Base-by-base conservation (phyloP, 768 basidiomycete species). In the Sporobolomyces pararoseus region DNA sequence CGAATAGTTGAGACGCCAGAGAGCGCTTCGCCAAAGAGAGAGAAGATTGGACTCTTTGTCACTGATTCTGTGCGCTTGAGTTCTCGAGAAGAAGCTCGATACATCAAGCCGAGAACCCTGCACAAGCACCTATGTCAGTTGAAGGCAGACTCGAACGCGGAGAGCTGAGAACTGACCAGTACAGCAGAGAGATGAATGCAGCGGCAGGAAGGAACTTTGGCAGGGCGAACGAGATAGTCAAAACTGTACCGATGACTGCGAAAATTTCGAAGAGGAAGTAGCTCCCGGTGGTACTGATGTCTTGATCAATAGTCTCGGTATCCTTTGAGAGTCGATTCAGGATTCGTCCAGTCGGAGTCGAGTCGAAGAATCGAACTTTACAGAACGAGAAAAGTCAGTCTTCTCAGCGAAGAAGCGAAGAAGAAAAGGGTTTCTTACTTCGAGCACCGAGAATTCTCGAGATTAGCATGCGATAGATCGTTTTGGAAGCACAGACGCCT, bases 1-100 rank as follows among this genome's bases (percentile, higher is more conserved):
- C 82, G 72, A 42, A 82, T 80, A 2, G 80, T 80, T 10, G 80
- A 77, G 73, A 81, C 79, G 23, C 81, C 81, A 13, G 78, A 76
- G 10, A 81, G 74, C 2, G 77, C 77, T 58, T 82, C 81, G 31
- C 79, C 79, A 57, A 81, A 81, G 32, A 76, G 68, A 46, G 79
- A 77, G 68, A 81, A 79, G 53, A 82, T 79, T 3, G 82, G 82
- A 23, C 78, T 79, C 39, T 77, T 75, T 0, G 79, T 78, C 17
- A 79, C 77, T 29, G 76, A 76, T 71, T 80, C 75, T 46, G 77
- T 77, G 13, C 82, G 76, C 73, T 82, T 82, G 58, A 82, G 79
- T 62, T 81, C 81, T 47, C 81, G 74, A 21, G 77, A 79, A 1
- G 80, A 78, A 3, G 78, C 73, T 23, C 81, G 75, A 75, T 82